Conservation (phyloP, 768 basidiomycete genomes). For the Kwoniella shandongensis region DNA sequence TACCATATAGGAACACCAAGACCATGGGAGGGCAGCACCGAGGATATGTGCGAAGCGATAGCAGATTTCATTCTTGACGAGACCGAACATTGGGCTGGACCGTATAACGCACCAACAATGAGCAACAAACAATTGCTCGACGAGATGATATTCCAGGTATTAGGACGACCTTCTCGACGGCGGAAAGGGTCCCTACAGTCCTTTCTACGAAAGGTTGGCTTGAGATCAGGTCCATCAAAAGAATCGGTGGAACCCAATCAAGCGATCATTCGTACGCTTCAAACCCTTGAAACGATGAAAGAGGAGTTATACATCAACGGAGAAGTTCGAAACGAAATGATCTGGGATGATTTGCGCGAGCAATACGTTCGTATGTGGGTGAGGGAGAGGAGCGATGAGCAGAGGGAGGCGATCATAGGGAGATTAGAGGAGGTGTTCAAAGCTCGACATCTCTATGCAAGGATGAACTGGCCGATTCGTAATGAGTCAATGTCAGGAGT, state of each 20-base stretch:
- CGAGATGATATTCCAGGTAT: slow-evolving; percentile 19
- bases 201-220: no score
- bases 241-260: no score
- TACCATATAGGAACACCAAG: slow-evolving; percentile 8
- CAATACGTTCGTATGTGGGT: slow-evolving; percentile 9
- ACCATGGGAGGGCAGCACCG: slow-evolving; percentile 7
- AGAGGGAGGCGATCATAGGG: slow-evolving; percentile 7
- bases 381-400: slow-evolving; percentile 2
- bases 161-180: no score
- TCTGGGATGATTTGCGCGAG: not conserved
- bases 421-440: slow-evolving; percentile 16
- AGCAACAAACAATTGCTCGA: slow-evolving; percentile 7
- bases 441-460: slow-evolving; percentile 4
- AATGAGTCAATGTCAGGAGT: slow-evolving; percentile 12
- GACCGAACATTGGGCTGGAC: slow-evolving; percentile 2
- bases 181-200: no score
- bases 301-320: slow-evolving; percentile 15
- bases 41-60: slow-evolving; percentile 8
- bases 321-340: no score
- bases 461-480: slow-evolving; percentile 13
- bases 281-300: not conserved
- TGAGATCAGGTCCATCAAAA: no score
- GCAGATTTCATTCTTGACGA: slow-evolving; percentile 7
- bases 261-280: no score
- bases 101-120: slow-evolving; percentile 1